Evolutionary conservation across 495 filamentous ascomycete species (phyloP).

Genomic region (Xylaria longipes): DNA sequence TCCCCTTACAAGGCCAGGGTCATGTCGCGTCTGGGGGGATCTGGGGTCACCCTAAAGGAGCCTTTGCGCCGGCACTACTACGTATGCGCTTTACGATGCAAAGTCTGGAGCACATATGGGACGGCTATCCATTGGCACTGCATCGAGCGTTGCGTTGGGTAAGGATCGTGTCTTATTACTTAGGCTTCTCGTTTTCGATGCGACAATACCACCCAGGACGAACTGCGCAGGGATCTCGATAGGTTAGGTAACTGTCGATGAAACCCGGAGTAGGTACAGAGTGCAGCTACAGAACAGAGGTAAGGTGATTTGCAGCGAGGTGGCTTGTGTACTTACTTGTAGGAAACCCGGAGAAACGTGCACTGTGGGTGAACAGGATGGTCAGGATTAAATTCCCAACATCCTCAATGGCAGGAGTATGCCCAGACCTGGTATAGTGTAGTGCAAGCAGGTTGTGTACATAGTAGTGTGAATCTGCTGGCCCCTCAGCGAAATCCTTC

Average conservation of each 20-base stretch:
- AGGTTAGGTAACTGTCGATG: conserved; percentile 15
- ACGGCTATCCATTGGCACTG: conserved; percentile 1
- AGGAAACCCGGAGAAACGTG: background rate
- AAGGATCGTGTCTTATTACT: background rate
- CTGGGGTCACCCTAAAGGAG: conserved; percentile 13
- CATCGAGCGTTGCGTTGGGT: conserved; percentile 11
- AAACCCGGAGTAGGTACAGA: conserved; percentile 12
- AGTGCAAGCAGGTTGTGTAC: background rate
- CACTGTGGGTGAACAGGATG: conserved; percentile 1
- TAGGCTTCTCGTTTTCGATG: background rate
- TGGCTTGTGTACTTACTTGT: background rate
- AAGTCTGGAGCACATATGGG: background rate
- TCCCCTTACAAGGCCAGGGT: conserved; percentile 19
- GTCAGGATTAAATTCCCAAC: conserved; percentile 1
- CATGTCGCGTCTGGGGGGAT: background rate
- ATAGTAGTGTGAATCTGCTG: background rate
- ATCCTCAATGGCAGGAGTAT: background rate
- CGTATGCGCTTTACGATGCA: conserved; percentile 17
- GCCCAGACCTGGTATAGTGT: background rate
- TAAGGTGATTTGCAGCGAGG: conserved; percentile 5
- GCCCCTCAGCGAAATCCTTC: background rate
- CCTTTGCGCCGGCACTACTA: conserved; percentile 15
- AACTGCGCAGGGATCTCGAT: conserved; percentile 1
- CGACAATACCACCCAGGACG: background rate
- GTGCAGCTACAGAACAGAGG: conserved; percentile 7